Base-by-base conservation (phyloP, 2,329 filamentous ascomycete species). In the Cryphonectria japonica region DNA sequence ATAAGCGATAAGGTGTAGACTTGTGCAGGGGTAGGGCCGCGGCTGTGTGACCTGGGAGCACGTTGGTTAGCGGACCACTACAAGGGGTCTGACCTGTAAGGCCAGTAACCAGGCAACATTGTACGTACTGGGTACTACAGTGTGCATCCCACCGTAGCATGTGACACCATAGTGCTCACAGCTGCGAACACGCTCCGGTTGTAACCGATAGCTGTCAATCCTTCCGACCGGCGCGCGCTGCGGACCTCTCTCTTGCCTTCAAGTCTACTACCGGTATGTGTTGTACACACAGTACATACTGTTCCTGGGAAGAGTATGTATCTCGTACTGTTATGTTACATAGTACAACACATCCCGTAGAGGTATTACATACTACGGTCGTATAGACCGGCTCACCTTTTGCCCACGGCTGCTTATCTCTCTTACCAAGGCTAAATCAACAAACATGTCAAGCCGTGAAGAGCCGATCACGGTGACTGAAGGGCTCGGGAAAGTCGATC, bases 111-210 rank as follows among this genome's bases (percentile, higher is more conserved):
- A 50, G 43, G 19, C 43, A 22, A 7, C 19, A 50, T 22, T 22
- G 26, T 57, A 32, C 26, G 52, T 32, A 59, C 26, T 19, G 14
- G 54, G 29, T 59, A 59, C 54, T 39, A 61, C 57, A 61, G 29
- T 32, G 29, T 32, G 34, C 59, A 61, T 26, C 9, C 34, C 9
- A 14, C 32, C 32, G 26, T 59, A 34, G 50, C 29, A 32, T 34
- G 54, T 34, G 6, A 16, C 7, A 16, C 43, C 13, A 46, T 16
- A 11, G 8, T 39, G 37, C 43, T 50, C 29, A 19, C 57, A 60
- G 57, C 14, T 60, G 29, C 59, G 52, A 67, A 4, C 34, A 52
- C 65, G 65, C 54, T 59, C 65, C 65, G 65, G 65, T 67, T 59
- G 65, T 59, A 59, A 16, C 65, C 65, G 65, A 67, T 29, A 13